phyloP scores from a whole-genome alignment of 306 rosid genomes.

The Parietaria judaica region DNA sequence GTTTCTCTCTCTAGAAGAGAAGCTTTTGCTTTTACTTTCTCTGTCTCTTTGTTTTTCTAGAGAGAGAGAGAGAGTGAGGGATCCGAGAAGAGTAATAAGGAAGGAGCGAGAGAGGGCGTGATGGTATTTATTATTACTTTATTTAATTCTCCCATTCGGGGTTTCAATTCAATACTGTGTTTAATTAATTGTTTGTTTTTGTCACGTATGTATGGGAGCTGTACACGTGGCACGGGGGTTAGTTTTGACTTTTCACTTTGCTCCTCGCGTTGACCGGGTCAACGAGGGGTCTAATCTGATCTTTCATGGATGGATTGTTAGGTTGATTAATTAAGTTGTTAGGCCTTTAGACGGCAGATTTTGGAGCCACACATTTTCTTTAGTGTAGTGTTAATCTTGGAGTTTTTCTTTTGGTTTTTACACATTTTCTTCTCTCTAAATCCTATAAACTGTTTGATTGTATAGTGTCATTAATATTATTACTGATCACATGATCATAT shows the following conservation, averaged over 20 bases:
- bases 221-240: constrained; percentile 16
- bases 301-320: too few relatives aligned
- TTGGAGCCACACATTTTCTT: constrained; percentile 12
- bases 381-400: constrained; percentile 8
- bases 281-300: neutral
- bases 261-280: constrained; percentile 7
- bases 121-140: neutral
- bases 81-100: constrained; percentile 23
- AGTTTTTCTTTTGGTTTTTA: constrained; percentile 2
- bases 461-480: neutral
- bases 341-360: constrained; percentile 19
- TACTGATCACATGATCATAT: neutral
- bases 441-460: neutral
- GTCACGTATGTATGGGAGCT: neutral
- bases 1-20: constrained; percentile 10
- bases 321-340: constrained; percentile 8
- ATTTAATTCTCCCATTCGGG: neutral
- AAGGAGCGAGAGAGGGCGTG: constrained; percentile 15
- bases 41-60: neutral
- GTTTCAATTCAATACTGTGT: too few relatives aligned
- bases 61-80: constrained; percentile 16
- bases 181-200: neutral
- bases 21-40: constrained; percentile 1
- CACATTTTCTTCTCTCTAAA: neutral
- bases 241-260: neutral